phyloP scores from a whole-genome alignment of 345 rosid genomes.

The Citrus medica region DNA sequence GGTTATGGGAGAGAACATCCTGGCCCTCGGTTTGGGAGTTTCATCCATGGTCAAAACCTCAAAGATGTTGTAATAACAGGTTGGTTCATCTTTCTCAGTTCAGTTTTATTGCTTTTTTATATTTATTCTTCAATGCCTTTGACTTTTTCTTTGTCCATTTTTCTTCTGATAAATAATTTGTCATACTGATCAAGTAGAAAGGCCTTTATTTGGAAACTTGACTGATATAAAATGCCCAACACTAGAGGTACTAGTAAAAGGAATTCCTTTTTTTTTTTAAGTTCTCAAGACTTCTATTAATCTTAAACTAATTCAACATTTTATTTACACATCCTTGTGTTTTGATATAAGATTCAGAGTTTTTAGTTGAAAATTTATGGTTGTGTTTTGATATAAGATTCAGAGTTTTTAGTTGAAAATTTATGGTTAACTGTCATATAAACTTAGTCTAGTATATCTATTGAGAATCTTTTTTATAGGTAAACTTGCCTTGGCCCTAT shows the following conservation, averaged over 20 bases:
- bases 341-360: neutral
- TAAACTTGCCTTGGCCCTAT: neutral
- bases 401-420: neutral
- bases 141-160: neutral
- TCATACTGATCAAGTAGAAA: neutral
- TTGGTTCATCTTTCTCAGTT: slow-evolving; percentile 6
- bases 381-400: neutral
- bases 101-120: neutral
- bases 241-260: neutral
- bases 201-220: neutral
- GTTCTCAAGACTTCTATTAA: neutral
- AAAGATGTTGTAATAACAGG: slow-evolving; percentile 62
- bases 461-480: neutral
- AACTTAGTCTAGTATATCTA: neutral
- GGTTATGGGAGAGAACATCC: slow-evolving; percentile 66
- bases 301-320: neutral
- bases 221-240: neutral
- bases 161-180: neutral
- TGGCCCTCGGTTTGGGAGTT: slow-evolving; percentile 68
- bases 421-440: neutral
- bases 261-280: neutral
- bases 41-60: slow-evolving; percentile 65
- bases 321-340: neutral
- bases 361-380: neutral
- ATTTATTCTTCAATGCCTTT: neutral